Base-by-base conservation (phyloP, 1,284 basidiomycete species). In the Ustilago lituana region DNA sequence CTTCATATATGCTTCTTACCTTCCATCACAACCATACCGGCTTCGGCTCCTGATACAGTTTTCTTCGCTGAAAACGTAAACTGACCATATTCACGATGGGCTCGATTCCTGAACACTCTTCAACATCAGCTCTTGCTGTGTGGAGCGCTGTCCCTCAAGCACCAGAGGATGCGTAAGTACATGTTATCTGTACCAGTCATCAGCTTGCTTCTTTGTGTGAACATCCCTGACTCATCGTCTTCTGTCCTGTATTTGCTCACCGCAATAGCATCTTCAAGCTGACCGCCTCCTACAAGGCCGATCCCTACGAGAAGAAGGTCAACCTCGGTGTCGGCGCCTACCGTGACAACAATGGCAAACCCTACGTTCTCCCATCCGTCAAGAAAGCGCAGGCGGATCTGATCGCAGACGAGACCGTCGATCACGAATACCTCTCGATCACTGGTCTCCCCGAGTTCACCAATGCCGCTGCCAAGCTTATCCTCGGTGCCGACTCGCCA, bases 341-440 rank as follows among this genome's bases (percentile, higher is more conserved):
- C 79, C 73, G 82, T 36, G 83, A 84, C 63, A 77, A 84, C 63
- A 73, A 79, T 38, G 84, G 84, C 45, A 82, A 82, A 69, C 83
- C 84, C 11, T 85, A 83, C 79, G 83, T 84, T 14, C 77, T 85
- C n/a, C 84, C 84, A 3, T 77, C 79, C 3, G 82, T 84, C 55
- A 76, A 82, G 54, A 74, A 80, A 92, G 93, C 91, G 27, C 91
- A 90, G 36, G 83, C 87, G 36, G 86, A 87, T 48, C 83, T 94
- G 45, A 81, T 93, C 67, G 87, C 86, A 61, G 89, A 92, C 77
- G 88, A 89, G 45, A 82, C 86, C 24, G 84, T 94, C 66, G 91
- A 96, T 84, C 94, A 97, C 81, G 94, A 97, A 85, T 98, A 98
- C 82, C 88, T 96, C 27, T 89, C 92, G 26, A 96, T 96, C 80